phyloP scores from a whole-genome alignment of 257 asterid species.

The Salvia miltiorrhiza region DNA sequence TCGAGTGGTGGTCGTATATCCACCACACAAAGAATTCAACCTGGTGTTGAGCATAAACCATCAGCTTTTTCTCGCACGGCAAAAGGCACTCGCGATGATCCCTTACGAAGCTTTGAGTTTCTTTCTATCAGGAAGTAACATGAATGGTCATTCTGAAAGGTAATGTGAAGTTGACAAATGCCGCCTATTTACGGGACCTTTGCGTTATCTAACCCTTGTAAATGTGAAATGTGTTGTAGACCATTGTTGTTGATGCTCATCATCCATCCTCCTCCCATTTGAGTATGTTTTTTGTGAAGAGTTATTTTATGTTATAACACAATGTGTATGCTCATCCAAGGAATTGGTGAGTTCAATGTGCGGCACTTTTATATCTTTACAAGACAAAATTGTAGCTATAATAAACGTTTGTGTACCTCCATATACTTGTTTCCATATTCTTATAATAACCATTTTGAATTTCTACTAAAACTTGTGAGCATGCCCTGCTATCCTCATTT shows the following conservation, averaged over 20 bases:
- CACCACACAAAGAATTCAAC: slow-evolving; percentile 58
- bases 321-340: slow-evolving; percentile 34
- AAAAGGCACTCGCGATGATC: slow-evolving; percentile 69
- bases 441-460: background rate
- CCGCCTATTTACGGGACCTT: slow-evolving; percentile 22
- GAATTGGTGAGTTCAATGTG: slow-evolving; percentile 37
- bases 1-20: slow-evolving; percentile 48
- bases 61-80: slow-evolving; percentile 53
- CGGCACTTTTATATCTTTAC: slow-evolving; percentile 24
- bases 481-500: no score
- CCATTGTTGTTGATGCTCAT: slow-evolving; percentile 24
- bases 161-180: slow-evolving; percentile 19
- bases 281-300: slow-evolving; percentile 27
- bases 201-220: slow-evolving; percentile 28
- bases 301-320: slow-evolving; percentile 25
- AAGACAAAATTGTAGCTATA: slow-evolving; percentile 11
- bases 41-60: slow-evolving; percentile 48
- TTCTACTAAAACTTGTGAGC: background rate
- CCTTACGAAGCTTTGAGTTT: slow-evolving; percentile 90
- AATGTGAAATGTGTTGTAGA: slow-evolving; percentile 33
- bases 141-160: slow-evolving; percentile 22
- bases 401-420: slow-evolving; percentile 1
- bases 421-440: background rate
- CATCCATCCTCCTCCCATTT: background rate
- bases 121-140: slow-evolving; percentile 45